Evolutionary conservation across 139 green algal genomes (phyloP), one percentile per base, ranked within the genome.

Genomic region (Coelastrella sp.): DNA sequence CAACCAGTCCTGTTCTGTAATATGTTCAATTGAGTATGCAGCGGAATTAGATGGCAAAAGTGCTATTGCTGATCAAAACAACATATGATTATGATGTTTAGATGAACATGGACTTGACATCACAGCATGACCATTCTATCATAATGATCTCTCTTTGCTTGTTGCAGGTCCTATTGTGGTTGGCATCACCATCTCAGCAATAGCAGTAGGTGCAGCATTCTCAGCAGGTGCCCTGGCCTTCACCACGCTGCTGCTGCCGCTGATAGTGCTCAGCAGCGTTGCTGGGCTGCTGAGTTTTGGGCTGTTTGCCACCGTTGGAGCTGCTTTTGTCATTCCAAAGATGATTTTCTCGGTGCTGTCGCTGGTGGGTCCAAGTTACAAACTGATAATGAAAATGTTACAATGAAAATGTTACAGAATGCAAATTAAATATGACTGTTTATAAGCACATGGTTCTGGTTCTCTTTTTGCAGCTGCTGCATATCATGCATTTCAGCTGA

Each of bases 161-260:
- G n/a, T 68, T 80, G 84, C 84, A 88, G 84, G 84, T 15, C 84
- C 84, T 0, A 15, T 88, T 7, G 68, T 88, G 15, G 84, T 88
- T 4, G 84, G 84, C 20, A 49, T 88, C 9, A 80, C 68, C 11
- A 6, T 88, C 9, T 88, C 84, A 59, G 84, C 84, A 17, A 68
- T 88, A 8, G 84, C 84, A 25, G 66, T 88, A 4, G 84, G 84
- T 15, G 84, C 84, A 20, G 84, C 84, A n/a, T 66, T 88, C 20
- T 88, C 84, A 68, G 84, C 84, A 57, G 84, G 84, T 0, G 84
- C 84, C n/a, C 66, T 88, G 6, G 84, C 84, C 4, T 88, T 88
- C 68, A 88, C 84, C 7, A 88, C 68, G 9, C 49, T 88, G 25
- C 66, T 88, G 35, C 84, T 88, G 20, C 84, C 84, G 11, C 66